Percentiles rank a stretch among this genome's conserved stretches.
These are phyloP conservation scores for Rhizoctonia solani DNA, from an alignment of 1,284 basidiomycete genomes.

Conservation along the genomic window DNA sequence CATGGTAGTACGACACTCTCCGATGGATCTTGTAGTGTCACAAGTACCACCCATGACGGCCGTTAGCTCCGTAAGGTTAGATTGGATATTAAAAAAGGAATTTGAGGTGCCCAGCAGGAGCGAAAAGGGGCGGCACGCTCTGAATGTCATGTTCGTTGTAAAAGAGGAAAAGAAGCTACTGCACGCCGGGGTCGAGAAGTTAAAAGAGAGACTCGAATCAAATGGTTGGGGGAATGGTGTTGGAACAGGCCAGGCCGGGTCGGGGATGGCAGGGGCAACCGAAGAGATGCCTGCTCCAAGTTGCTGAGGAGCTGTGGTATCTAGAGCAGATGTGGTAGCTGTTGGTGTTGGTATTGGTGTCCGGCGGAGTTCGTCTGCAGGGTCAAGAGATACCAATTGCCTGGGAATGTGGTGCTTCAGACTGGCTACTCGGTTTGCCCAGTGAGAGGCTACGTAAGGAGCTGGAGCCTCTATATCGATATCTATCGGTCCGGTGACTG, in stretches of 20 bases:
- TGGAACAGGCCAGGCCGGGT: constrained; percentile 40
- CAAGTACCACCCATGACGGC: constrained; percentile 42
- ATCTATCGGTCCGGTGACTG: background rate
- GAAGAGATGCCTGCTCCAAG: constrained; percentile 3
- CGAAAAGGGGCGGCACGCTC: constrained; percentile 47
- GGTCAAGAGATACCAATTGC: constrained; percentile 3
- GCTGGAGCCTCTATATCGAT: background rate
- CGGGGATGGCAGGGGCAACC: constrained; percentile 40
- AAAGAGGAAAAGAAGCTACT: constrained; percentile 44
- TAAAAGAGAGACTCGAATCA: constrained; percentile 46
- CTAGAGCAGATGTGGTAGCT: background rate
- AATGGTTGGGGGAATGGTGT: constrained; percentile 46
- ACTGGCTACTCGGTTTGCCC: background rate
- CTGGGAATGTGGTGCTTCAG: background rate
- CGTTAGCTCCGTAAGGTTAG: constrained; percentile 46
- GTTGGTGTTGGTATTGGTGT: background rate
- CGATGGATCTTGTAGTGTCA: constrained; percentile 23
- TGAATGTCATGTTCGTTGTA: constrained; percentile 45
- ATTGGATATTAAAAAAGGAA: constrained; percentile 42
- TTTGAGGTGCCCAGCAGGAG: constrained; percentile 47
- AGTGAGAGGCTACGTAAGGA: background rate
- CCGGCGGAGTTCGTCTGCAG: too few relatives aligned
- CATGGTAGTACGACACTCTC: constrained; percentile 37
- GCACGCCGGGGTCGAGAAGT: constrained; percentile 44
- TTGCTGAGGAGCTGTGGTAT: background rate